phyloP scores from a whole-genome alignment of 2,329 filamentous ascomycete species.

The Epichloe uncinata region DNA sequence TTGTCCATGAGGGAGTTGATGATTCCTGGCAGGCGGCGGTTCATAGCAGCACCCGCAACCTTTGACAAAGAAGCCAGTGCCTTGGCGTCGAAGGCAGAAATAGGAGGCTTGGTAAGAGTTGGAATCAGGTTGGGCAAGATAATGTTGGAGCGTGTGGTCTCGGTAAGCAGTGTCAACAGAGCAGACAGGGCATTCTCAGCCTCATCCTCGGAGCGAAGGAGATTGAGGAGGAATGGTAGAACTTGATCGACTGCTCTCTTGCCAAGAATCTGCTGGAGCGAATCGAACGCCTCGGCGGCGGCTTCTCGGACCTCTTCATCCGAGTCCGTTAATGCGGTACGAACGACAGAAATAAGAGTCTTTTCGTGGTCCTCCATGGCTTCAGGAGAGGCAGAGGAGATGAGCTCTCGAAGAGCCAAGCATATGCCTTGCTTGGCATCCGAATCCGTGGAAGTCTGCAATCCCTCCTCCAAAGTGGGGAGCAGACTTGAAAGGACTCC shows the following conservation, averaged over 20 bases:
- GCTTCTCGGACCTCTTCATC: constrained; percentile 87
- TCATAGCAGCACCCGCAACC: constrained; percentile 85
- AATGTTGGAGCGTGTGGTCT: constrained; percentile 86
- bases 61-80: constrained; percentile 85
- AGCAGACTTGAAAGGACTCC: constrained; percentile 77
- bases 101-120: constrained; percentile 78
- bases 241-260: constrained; percentile 94
- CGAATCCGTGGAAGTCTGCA: constrained; percentile 76
- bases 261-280: constrained; percentile 82
- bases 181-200: constrained; percentile 89
- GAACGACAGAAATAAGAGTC: constrained; percentile 85
- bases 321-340: constrained; percentile 80
- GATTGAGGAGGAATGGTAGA: constrained; percentile 75
- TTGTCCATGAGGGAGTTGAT: constrained; percentile 92
- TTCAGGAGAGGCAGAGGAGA: constrained; percentile 76
- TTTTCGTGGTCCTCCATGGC: constrained; percentile 90
- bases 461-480: constrained; percentile 82
- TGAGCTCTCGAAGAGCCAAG: constrained; percentile 86
- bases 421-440: constrained; percentile 96
- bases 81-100: constrained; percentile 87
- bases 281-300: constrained; percentile 93
- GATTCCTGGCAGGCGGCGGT: constrained; percentile 74
- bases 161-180: constrained; percentile 84
- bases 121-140: constrained; percentile 94
- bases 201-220: constrained; percentile 74